Conservation (phyloP, 768 basidiomycete genomes). For the Boletus patriciae region DNA sequence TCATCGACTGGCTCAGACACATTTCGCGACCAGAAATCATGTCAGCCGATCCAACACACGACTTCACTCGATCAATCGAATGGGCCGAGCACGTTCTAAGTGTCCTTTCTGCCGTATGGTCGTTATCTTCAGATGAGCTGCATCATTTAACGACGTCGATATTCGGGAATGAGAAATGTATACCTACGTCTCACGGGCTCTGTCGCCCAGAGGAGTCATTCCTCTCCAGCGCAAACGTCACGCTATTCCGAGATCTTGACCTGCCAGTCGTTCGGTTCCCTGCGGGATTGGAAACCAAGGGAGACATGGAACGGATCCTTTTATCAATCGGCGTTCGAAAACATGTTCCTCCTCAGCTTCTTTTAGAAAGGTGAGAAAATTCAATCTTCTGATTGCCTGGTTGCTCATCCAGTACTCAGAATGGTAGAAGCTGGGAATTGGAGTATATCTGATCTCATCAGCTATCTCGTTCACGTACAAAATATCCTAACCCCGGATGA, state of each 20-base stretch:
- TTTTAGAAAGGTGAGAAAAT: neutral
- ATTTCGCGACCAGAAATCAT: slow-evolving; percentile 50
- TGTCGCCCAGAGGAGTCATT: slow-evolving; percentile 42
- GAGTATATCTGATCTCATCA: slow-evolving; percentile 1
- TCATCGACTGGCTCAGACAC: slow-evolving; percentile 70
- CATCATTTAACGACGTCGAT: slow-evolving; percentile 3
- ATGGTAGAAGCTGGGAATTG: slow-evolving; percentile 6
- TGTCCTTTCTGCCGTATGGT: slow-evolving; percentile 67
- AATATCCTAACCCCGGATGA: neutral
- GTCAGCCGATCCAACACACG: slow-evolving; percentile 45
- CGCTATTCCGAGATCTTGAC: neutral
- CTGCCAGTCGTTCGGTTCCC: neutral
- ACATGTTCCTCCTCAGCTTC: neutral
- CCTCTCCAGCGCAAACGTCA: slow-evolving; percentile 67
- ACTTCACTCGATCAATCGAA: slow-evolving; percentile 58
- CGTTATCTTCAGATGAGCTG: slow-evolving; percentile 43
- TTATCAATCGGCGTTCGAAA: neutral
- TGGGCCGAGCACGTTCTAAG: slow-evolving; percentile 80
- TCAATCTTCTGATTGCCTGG: neutral
- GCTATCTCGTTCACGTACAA: slow-evolving; percentile 5
- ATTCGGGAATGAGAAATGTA: neutral
- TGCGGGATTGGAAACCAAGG: neutral
- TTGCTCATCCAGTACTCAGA: neutral
- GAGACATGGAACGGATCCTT: neutral
- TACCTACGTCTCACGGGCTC: neutral